phyloP scores from a whole-genome alignment of 352 stramenopile species.

The Phytophthora pinifolia region DNA sequence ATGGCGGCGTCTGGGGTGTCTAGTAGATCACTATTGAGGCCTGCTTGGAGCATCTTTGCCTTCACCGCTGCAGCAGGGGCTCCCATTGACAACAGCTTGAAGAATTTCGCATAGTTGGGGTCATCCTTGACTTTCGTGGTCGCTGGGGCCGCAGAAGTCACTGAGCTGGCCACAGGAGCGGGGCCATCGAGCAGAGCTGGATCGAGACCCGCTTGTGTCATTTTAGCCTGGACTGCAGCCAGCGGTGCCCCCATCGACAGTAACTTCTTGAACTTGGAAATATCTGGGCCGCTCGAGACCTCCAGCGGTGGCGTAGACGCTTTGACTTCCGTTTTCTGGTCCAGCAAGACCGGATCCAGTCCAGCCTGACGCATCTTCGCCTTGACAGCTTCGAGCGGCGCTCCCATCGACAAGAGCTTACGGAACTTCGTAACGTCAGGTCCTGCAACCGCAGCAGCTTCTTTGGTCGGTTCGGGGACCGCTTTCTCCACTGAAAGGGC shows the following conservation, averaged over 20 bases:
- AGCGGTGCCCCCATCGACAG: constrained; percentile 61
- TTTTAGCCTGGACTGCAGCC: constrained; percentile 62
- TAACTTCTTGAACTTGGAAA: constrained; percentile 67
- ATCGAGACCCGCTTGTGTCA: constrained; percentile 66
- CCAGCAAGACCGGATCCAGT: constrained; percentile 49
- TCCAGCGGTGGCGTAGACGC: constrained; percentile 35
- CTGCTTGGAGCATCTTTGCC: constrained; percentile 73
- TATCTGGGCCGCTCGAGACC: constrained; percentile 15
- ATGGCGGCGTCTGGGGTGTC: constrained; percentile 62
- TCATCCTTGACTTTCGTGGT: constrained; percentile 51
- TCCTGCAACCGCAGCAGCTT: background rate
- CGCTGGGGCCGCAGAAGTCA: background rate
- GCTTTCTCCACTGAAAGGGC: constrained; percentile 3
- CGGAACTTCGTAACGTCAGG: constrained; percentile 82
- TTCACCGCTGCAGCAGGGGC: constrained; percentile 54
- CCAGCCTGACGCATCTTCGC: constrained; percentile 72
- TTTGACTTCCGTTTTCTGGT: constrained; percentile 32
- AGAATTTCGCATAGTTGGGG: constrained; percentile 63
- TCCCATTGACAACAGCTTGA: constrained; percentile 67
- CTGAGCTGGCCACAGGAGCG: background rate
- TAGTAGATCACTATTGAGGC: constrained; percentile 76
- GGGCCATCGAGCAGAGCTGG: constrained; percentile 45
- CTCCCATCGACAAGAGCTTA: constrained; percentile 87
- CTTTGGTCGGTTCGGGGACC: background rate
- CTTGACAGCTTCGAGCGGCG: constrained; percentile 66